These are phyloP conservation scores for Thyridium curvatum DNA, from an alignment of 2,329 filamentous ascomycete genomes.

Conservation along the genomic window DNA sequence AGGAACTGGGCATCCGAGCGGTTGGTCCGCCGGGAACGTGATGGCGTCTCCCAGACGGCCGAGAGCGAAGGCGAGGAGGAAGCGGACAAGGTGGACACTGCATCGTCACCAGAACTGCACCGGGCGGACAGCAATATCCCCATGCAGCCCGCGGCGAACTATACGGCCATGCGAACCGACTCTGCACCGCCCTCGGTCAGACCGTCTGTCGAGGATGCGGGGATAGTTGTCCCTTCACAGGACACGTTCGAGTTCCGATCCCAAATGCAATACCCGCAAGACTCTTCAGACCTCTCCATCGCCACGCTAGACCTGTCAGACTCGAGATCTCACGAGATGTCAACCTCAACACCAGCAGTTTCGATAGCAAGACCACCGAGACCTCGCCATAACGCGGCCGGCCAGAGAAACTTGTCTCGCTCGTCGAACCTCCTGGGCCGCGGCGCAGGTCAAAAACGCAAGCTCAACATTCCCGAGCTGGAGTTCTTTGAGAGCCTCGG, in stretches of 20 bases:
- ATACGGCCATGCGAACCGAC: slow-evolving; percentile 28
- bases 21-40: slow-evolving; percentile 57
- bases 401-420: slow-evolving; percentile 16
- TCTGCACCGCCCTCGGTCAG: slow-evolving; percentile 19
- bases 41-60: slow-evolving; percentile 39
- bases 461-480: slow-evolving; percentile 69
- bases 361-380: slow-evolving; percentile 4
- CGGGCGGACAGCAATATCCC: slow-evolving; percentile 30
- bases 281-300: slow-evolving; percentile 48
- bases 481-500: slow-evolving; percentile 64
- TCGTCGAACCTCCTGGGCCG: slow-evolving; percentile 43
- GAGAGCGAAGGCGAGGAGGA: slow-evolving; percentile 51
- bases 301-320: slow-evolving; percentile 56
- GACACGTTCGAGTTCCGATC: slow-evolving; percentile 67
- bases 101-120: slow-evolving; percentile 52
- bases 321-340: slow-evolving; percentile 32
- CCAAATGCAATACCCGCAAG: slow-evolving; percentile 50
- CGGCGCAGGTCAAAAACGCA: slow-evolving; percentile 61
- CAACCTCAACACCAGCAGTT: slow-evolving; percentile 16
- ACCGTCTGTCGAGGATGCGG: slow-evolving; percentile 17
- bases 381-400: slow-evolving; percentile 12
- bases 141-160: slow-evolving; percentile 13
- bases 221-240: slow-evolving; percentile 46
- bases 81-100: slow-evolving; percentile 53
- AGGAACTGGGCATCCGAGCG: slow-evolving; percentile 63